Conservation (phyloP, 495 filamentous ascomycete genomes). For the Aspergillus affinis region DNA sequence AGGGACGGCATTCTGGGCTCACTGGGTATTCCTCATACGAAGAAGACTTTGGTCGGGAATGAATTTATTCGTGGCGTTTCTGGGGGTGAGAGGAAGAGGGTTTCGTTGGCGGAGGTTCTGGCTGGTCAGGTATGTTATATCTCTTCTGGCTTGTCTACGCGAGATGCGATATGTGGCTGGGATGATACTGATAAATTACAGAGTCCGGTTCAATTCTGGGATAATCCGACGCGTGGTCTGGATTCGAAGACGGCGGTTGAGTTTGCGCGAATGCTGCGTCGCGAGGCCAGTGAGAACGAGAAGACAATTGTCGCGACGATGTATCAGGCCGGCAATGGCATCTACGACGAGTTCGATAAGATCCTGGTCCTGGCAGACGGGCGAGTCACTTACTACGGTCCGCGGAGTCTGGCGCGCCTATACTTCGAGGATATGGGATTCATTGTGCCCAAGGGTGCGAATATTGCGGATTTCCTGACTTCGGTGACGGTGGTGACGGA, state of each 20-base stretch:
- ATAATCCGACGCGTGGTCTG: constrained; percentile 75
- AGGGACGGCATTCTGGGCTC: constrained; percentile 75
- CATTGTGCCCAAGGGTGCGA: constrained; percentile 64
- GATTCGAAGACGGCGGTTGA: constrained; percentile 81
- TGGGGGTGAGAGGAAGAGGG: constrained; percentile 82
- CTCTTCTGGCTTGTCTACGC: background rate
- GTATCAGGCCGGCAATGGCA: constrained; percentile 77
- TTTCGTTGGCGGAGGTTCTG: constrained; percentile 73
- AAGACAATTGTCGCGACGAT: constrained; percentile 72
- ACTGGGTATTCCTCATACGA: constrained; percentile 73
- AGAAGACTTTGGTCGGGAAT: constrained; percentile 78
- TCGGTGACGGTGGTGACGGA: constrained; percentile 72
- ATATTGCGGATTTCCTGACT: constrained; percentile 77
- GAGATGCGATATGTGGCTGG: background rate
- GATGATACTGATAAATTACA: constrained; percentile 19
- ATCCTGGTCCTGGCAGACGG: constrained; percentile 76
- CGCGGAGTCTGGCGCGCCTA: constrained; percentile 54
- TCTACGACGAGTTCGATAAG: constrained; percentile 79
- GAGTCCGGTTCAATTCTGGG: constrained; percentile 82
- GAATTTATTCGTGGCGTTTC: constrained; percentile 79
- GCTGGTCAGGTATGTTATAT: constrained; percentile 49
- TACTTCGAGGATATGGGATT: constrained; percentile 77
- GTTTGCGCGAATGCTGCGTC: constrained; percentile 67
- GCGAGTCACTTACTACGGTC: constrained; percentile 75
- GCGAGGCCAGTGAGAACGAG: constrained; percentile 63